phyloP scores from a whole-genome alignment of 2,329 filamentous ascomycete species.

The Tolypocladium nubicola region DNA sequence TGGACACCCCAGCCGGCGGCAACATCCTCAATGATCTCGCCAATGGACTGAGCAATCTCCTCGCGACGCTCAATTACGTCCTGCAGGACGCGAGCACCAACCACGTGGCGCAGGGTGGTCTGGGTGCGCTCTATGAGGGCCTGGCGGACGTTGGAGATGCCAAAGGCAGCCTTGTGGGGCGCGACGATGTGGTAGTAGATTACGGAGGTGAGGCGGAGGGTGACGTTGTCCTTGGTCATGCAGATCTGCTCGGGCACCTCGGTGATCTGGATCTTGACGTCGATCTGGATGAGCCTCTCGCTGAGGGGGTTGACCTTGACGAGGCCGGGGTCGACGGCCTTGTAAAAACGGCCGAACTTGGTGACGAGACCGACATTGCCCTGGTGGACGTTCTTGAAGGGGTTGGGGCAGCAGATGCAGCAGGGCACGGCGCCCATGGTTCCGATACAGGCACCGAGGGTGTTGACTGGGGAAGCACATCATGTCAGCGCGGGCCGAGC shows the following conservation, averaged over 20 bases:
- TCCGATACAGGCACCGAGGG: conserved; percentile 64
- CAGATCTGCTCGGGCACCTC: conserved; percentile 94
- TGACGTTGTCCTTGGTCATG: conserved; percentile 99
- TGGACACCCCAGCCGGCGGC: conserved; percentile 89
- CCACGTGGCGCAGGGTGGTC: conserved; percentile 92
- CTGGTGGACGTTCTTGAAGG: conserved; percentile 84
- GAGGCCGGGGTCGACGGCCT: conserved; percentile 90
- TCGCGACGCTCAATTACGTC: conserved; percentile 98
- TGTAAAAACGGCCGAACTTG: conserved; percentile 90
- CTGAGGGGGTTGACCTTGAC: conserved; percentile 96
- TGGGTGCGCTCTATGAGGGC: conserved; percentile 97
- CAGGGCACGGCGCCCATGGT: conserved; percentile 79
- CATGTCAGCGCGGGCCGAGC: background rate
- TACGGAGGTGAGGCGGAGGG: conserved; percentile 83
- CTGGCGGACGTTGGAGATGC: conserved; percentile 87
- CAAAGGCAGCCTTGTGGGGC: conserved; percentile 94
- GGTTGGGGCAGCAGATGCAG: conserved; percentile 88
- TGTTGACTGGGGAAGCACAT: conserved; percentile 46
- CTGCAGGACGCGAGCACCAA: conserved; percentile 89
- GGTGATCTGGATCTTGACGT: conserved; percentile 98
- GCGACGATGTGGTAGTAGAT: conserved; percentile 98
- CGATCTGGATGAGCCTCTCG: conserved; percentile 80
- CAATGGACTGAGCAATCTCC: conserved; percentile 89
- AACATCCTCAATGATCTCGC: conserved; percentile 95
- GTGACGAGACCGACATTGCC: conserved; percentile 93